Conservation (phyloP, 2,329 filamentous ascomycete genomes). For the Blastomyces parvus region DNA sequence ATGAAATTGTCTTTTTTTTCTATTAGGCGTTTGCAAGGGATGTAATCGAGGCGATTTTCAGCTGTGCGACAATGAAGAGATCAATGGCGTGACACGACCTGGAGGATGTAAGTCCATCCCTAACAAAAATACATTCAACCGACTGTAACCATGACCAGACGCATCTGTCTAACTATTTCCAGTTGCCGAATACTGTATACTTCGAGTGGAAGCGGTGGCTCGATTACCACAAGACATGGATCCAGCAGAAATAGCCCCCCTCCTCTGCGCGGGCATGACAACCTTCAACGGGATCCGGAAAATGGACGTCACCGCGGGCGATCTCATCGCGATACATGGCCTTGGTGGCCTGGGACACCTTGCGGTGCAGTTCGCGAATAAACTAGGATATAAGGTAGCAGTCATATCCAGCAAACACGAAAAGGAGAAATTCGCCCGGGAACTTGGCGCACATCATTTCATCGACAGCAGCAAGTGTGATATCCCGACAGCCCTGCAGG, state of each 20-base stretch:
- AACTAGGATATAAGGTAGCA: conserved; percentile 45
- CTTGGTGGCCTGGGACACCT: conserved; percentile 45
- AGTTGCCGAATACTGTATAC: conserved; percentile 32
- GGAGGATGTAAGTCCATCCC: conserved; percentile 49
- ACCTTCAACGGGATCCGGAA: conserved; percentile 43
- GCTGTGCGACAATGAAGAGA: conserved; percentile 52
- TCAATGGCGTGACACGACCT: conserved; percentile 58
- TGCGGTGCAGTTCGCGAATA: conserved; percentile 44
- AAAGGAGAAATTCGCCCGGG: conserved; percentile 46
- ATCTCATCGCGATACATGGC: conserved; percentile 43
- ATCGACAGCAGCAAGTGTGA: conserved; percentile 38
- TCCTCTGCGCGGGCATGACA: conserved; percentile 44
- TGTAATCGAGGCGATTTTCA: conserved; percentile 58
- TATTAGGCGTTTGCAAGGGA: conserved; percentile 48
- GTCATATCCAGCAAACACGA: conserved; percentile 40
- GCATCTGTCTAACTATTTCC: conserved; percentile 1
- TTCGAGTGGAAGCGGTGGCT: conserved; percentile 33
- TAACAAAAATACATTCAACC: background rate
- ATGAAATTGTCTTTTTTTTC: background rate
- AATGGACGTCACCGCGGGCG: conserved; percentile 39
- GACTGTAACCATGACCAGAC: background rate
- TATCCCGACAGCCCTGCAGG: conserved; percentile 26
- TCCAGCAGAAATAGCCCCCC: conserved; percentile 37
- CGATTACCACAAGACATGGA: conserved; percentile 40
- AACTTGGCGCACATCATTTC: conserved; percentile 50